Evolutionary conservation across 805 yeast species (phyloP).

Genomic region (Cyberlindnera misumaiensis): DNA sequence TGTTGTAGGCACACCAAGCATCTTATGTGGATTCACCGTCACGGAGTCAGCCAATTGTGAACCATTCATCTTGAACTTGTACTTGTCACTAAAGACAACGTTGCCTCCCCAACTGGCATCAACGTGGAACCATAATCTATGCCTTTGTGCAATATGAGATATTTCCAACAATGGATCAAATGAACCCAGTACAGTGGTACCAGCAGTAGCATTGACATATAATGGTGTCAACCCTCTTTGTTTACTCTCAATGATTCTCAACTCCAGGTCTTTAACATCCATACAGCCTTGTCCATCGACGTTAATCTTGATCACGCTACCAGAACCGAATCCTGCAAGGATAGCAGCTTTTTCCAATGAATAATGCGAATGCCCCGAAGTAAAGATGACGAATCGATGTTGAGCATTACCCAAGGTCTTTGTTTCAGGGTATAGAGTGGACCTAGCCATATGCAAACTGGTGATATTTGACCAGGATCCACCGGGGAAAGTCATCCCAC

Average conservation of each 20-base stretch:
- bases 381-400: constrained; percentile 58
- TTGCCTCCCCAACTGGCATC: constrained; percentile 95
- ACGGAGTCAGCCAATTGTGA: constrained; percentile 63
- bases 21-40: constrained; percentile 80
- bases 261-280: constrained; percentile 41
- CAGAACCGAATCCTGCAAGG: constrained; percentile 62
- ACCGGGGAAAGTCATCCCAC: constrained; percentile 82
- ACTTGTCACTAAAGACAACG: constrained; percentile 53
- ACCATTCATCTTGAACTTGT: constrained; percentile 46
- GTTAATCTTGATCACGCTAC: constrained; percentile 54
- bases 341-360: constrained; percentile 80
- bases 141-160: constrained; percentile 42
- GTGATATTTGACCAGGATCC: constrained; percentile 86
- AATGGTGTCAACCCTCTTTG: constrained; percentile 62
- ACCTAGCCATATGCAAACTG: constrained; percentile 69
- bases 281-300: constrained; percentile 52
- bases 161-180: constrained; percentile 63
- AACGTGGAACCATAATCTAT: constrained; percentile 70
- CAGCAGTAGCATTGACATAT: constrained; percentile 78
- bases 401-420: constrained; percentile 49
- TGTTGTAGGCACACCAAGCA: constrained; percentile 81
- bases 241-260: constrained; percentile 36
- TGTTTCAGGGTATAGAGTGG: constrained; percentile 61
- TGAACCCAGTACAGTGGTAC: constrained; percentile 84
- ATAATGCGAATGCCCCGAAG: constrained; percentile 71